Evolutionary conservation across 2,329 filamentous ascomycete genomes (phyloP).

Genomic region (Xylaria sp.): DNA sequence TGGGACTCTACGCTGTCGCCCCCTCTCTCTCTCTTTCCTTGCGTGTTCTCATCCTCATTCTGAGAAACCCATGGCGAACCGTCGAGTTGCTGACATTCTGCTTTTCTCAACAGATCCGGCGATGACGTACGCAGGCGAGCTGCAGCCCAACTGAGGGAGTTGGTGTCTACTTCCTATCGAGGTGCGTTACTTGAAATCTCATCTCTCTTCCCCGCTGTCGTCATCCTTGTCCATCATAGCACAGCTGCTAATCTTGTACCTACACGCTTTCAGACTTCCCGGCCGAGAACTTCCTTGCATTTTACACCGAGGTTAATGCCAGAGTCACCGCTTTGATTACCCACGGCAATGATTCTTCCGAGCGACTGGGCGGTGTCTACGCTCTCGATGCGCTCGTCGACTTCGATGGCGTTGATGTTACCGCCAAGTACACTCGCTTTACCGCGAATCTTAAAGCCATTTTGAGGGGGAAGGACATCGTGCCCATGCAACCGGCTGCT

Average conservation of each 20-base stretch:
- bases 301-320: conserved; percentile 63
- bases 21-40: not conserved
- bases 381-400: conserved; percentile 93
- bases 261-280: conserved; percentile 65
- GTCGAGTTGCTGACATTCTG: conserved; percentile 6
- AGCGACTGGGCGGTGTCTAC: conserved; percentile 89
- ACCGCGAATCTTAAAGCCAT: conserved; percentile 88
- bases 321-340: conserved; percentile 72
- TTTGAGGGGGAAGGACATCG: conserved; percentile 87
- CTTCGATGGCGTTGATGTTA: conserved; percentile 93
- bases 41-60: not conserved
- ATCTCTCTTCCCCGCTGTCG: not conserved
- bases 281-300: conserved; percentile 73
- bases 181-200: conserved; percentile 45
- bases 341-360: conserved; percentile 83
- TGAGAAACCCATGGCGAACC: not conserved
- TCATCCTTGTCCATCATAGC: not conserved
- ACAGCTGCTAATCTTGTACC: conserved; percentile 19
- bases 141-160: conserved; percentile 59
- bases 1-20: conserved; percentile 36
- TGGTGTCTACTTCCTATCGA: conserved; percentile 61
- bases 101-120: conserved; percentile 40
- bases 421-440: conserved; percentile 92
- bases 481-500: conserved; percentile 88
- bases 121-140: conserved; percentile 60